Conservation (phyloP, 225 moss, liverwort and hornwort species). For the Ulota crispa region DNA sequence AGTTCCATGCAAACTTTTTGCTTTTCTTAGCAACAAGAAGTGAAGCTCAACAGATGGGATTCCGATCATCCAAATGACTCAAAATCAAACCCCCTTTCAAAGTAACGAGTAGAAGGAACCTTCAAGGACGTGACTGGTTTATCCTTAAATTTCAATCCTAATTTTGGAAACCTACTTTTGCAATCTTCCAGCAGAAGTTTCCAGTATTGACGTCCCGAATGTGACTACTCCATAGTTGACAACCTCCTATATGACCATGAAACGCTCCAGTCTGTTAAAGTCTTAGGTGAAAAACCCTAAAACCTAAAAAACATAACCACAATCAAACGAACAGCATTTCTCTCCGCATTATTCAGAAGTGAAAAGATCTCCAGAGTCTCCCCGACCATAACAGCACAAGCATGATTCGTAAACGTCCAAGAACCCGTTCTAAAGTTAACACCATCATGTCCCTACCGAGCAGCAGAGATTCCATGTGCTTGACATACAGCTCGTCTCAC, state of each 20-base stretch:
- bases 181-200: too few relatives aligned
- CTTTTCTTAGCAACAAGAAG: too few relatives aligned
- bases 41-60: too few relatives aligned
- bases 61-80: too few relatives aligned
- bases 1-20: too few relatives aligned
- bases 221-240: slow-evolving; percentile 73
- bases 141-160: too few relatives aligned
- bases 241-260: slow-evolving; percentile 69
- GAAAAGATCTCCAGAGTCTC: not conserved
- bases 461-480: slow-evolving; percentile 4
- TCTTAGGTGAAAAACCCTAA: slow-evolving; percentile 25
- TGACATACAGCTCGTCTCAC: not conserved
- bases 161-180: too few relatives aligned
- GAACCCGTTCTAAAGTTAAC: not conserved
- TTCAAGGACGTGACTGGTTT: too few relatives aligned
- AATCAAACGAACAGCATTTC: not conserved
- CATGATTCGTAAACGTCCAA: not conserved
- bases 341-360: not conserved
- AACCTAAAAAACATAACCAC: not conserved
- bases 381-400: not conserved
- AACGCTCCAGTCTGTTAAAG: slow-evolving; percentile 54
- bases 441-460: not conserved
- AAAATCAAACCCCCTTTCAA: too few relatives aligned
- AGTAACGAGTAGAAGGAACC: too few relatives aligned
- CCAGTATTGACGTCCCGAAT: not conserved